A percentile compares a stretch with the other conserved stretches of the same genome.
Evolutionary conservation across 164 flowering plant genomes (phyloP).

Genomic region (Kalanchoe fedtschenkoi): DNA sequence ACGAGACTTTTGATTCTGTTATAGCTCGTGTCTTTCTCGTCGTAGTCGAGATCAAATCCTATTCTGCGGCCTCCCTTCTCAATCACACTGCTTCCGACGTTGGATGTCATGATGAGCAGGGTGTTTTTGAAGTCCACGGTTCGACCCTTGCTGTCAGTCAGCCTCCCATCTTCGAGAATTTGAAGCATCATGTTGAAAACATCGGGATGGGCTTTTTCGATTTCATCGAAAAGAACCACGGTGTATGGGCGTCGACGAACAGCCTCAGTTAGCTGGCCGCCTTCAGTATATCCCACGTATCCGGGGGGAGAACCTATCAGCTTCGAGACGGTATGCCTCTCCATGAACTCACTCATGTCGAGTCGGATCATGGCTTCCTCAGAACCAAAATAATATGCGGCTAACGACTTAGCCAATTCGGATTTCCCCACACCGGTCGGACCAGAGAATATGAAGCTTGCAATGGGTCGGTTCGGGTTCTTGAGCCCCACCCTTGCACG

Average conservation of each 20-base stretch:
- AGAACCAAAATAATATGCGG: constrained; percentile 22
- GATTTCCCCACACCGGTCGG: constrained; percentile 44
- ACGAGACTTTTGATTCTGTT: constrained; percentile 16
- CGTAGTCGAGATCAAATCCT: constrained; percentile 14
- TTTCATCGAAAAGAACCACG: constrained; percentile 27
- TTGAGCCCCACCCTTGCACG: constrained; percentile 27
- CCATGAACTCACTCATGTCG: constrained; percentile 35
- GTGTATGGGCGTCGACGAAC: constrained; percentile 20
- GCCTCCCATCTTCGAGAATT: constrained; percentile 26
- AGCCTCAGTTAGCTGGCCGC: constrained; percentile 29
- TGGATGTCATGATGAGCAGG: constrained; percentile 27
- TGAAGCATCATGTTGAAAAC: constrained; percentile 28
- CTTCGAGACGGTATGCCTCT: constrained; percentile 9
- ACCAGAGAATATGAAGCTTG: constrained; percentile 29
- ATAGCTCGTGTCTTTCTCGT: constrained; percentile 7
- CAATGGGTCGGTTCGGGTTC: constrained; percentile 26
- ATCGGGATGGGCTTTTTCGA: constrained; percentile 31
- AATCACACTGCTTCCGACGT: constrained; percentile 18
- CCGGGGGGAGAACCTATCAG: constrained; percentile 32
- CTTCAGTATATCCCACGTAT: constrained; percentile 23
- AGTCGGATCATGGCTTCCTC: constrained; percentile 26
- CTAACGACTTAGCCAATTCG: constrained; percentile 27
- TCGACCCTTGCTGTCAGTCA: constrained; percentile 27
- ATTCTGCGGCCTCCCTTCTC: constrained; percentile 11
- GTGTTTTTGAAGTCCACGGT: constrained; percentile 29